These are phyloP conservation scores for Botryotinia globosa DNA, from an alignment of 2,329 filamentous ascomycete genomes.

Conservation along the genomic window DNA sequence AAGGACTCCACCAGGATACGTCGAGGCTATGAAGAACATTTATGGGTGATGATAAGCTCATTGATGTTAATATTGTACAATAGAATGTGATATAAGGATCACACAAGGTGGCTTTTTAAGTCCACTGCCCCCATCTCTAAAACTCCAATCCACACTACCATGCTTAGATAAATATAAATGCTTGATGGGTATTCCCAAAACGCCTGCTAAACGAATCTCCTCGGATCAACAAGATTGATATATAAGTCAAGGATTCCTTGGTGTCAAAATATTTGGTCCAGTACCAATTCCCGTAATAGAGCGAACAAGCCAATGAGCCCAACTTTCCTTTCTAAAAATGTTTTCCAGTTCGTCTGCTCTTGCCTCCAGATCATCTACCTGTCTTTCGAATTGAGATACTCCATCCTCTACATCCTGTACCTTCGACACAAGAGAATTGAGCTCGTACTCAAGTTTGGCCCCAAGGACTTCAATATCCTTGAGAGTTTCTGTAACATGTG, in stretches of 20 bases:
- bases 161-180: constrained; percentile 20
- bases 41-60: not conserved
- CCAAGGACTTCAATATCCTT: constrained; percentile 78
- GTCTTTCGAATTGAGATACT: constrained; percentile 73
- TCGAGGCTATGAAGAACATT: constrained; percentile 4
- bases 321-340: constrained; percentile 35
- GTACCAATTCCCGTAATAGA: constrained; percentile 38
- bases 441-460: constrained; percentile 89
- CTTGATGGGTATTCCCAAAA: constrained; percentile 23
- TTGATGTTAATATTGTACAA: constrained; percentile 26
- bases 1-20: not conserved
- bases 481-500: constrained; percentile 65
- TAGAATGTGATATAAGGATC: constrained; percentile 24
- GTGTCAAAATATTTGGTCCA: constrained; percentile 32
- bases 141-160: constrained; percentile 24
- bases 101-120: constrained; percentile 26
- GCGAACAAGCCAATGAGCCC: constrained; percentile 38
- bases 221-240: not conserved
- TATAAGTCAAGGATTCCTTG: constrained; percentile 20
- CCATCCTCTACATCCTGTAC: constrained; percentile 86
- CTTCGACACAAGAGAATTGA: constrained; percentile 73
- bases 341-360: constrained; percentile 60
- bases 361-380: constrained; percentile 69
- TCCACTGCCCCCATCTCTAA: constrained; percentile 23
- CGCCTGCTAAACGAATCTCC: constrained; percentile 16